phyloP scores from a whole-genome alignment of 257 asterid species.

The Ballota nigra region DNA sequence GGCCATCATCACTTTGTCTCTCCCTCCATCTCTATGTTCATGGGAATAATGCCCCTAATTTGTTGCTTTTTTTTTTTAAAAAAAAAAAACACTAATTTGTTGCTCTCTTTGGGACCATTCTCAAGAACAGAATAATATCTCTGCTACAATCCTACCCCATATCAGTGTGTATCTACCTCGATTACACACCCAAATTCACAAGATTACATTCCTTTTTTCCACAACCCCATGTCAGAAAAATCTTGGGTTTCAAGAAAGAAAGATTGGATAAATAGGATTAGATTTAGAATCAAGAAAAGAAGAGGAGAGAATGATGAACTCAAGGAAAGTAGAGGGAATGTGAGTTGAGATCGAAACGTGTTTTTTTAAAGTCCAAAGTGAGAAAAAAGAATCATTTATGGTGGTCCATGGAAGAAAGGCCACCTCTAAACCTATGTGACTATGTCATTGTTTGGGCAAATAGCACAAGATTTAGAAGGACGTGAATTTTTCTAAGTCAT shows the following conservation, averaged over 20 bases:
- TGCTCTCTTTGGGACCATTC: constrained; percentile 29
- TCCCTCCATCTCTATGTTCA: too few relatives aligned
- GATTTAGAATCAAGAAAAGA: neutral
- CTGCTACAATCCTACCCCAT: constrained; percentile 28
- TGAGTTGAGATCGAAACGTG: constrained; percentile 22
- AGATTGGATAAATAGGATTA: neutral
- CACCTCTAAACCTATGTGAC: constrained; percentile 13
- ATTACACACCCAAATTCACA: constrained; percentile 30
- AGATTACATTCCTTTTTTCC: constrained; percentile 19
- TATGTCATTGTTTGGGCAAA: constrained; percentile 15
- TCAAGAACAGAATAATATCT: constrained; percentile 46
- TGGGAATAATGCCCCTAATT: constrained; percentile 25
- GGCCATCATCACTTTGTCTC: too few relatives aligned
- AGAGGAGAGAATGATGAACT: constrained; percentile 1
- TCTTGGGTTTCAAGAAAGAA: neutral
- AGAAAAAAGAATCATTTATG: neutral
- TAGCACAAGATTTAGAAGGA: neutral
- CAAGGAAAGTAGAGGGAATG: neutral
- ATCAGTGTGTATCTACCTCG: constrained; percentile 43
- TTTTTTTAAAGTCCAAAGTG: constrained; percentile 13
- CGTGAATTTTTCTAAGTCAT: constrained; percentile 11
- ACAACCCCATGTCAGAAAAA: constrained; percentile 13
- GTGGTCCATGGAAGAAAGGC: constrained; percentile 31
- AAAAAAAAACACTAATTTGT: constrained; percentile 17
- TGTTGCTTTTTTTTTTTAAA: neutral